phyloP scores from a whole-genome alignment of 2,329 filamentous ascomycete genomes.

The Aspergillus candidus region DNA sequence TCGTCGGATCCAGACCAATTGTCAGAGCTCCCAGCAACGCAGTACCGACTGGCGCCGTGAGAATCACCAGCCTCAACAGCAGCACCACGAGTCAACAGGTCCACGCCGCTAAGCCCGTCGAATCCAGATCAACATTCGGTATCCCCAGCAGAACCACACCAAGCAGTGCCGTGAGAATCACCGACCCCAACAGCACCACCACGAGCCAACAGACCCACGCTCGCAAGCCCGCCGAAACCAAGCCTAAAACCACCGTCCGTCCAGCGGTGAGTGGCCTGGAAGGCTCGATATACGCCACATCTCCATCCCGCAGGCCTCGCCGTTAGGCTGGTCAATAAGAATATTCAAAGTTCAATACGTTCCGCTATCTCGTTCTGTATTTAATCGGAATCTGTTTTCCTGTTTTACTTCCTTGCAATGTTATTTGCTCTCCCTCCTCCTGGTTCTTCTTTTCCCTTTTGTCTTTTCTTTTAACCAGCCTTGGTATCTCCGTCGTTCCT shows the following conservation, averaged over 20 bases:
- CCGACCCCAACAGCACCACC: not conserved
- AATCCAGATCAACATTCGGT: no score
- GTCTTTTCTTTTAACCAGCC: no score
- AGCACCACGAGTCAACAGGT: conserved; percentile 10
- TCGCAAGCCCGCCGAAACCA: not conserved
- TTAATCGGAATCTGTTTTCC: no score
- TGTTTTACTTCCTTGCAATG: no score
- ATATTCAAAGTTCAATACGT: not conserved
- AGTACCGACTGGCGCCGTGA: not conserved
- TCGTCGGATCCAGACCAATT: not conserved
- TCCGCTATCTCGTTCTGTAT: no score
- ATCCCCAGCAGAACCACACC: no score
- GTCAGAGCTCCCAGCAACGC: not conserved
- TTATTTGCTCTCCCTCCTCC: no score
- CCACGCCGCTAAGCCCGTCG: conserved; percentile 8
- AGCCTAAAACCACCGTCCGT: not conserved
- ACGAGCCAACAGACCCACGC: conserved; percentile 13
- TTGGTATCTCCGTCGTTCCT: no score
- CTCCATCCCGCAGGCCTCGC: not conserved
- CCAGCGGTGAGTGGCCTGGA: conserved; percentile 3
- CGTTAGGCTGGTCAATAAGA: not conserved
- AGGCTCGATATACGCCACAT: conserved; percentile 8
- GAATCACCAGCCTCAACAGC: not conserved
- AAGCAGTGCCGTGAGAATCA: not conserved
- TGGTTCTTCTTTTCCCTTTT: no score